Base-by-base conservation (phyloP, 2,329 filamentous ascomycete genomes). In the Aspergillus novoparasiticus region DNA sequence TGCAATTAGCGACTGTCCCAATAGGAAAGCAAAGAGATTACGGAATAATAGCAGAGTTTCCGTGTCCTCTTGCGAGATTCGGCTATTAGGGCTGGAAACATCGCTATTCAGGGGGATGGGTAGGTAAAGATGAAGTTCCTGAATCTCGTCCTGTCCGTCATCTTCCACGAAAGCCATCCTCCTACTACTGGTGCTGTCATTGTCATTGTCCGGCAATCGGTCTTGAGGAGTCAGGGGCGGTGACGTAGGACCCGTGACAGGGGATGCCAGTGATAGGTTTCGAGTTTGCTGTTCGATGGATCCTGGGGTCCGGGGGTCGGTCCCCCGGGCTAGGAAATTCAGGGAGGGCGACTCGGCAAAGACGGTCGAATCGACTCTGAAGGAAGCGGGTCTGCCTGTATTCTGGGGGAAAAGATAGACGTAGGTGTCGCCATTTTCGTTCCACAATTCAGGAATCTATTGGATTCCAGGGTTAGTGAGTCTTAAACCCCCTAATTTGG, bases 1-100 rank as follows among this genome's bases (percentile, higher is more conserved):
- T 3, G 86, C 86, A 12, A 89, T 81, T 19, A 89, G 76, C 2
- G 86, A 85, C 69, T 87, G 85, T 4, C 87, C 87, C n/a, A 85
- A 78, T 1, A 89, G 77, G 69, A 89, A 89, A 6, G 87, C 85
- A 72, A 89, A 88, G 59, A 89, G 80, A 70, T 89, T 89, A 58
- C 87, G 85, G 70, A 87, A 86, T 14, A 86, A 78, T 9, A 89
- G 74, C 39, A 89, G 75, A 0, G 82, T 84, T 64, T 89, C 85
- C 9, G 84, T 75, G 68, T 89, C 87, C 43, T 85, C 79, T 39
- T 73, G 71, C 60, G 78, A 68, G 66, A 79, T 65, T 54, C 73
- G 64, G 66, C 71, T 69, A 60, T 71, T 62, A 51, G 76, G 66
- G 71, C 67, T 71, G 61, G 80, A 72, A 61, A 80, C 69, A 66